Evolutionary conservation across 2,329 filamentous ascomycete species (phyloP), one percentile per base, ranked within the genome.

Genomic region (Chaetothyriales sp.): DNA sequence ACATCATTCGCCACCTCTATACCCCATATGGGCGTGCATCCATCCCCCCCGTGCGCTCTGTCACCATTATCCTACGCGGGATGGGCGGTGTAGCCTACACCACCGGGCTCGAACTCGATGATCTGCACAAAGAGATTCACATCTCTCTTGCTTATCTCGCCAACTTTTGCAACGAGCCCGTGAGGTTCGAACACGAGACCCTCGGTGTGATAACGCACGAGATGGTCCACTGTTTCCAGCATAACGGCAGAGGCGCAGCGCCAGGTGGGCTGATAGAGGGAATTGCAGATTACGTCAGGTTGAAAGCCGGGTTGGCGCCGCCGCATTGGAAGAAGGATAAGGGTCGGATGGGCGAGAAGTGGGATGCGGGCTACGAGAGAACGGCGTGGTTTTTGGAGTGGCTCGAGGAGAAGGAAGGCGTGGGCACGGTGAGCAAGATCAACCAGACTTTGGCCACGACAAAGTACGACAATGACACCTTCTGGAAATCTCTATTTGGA

Each of bases 211-310:
- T 97, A 18, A 84, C 85, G 1, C 90, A 97, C 65, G 90, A 97
- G 69, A 82, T 95, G 56, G 90, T 97, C 13, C 92, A 97, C 70
- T 95, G 89, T 69, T 94, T 85, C 70, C 90, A 97, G 67, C 85
- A 86, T 68, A 83, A 87, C 60, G 84, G 75, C 1, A 71, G 67
- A 8, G 73, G 71, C 0, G 70, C 68, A 4, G 70, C 80, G 44
- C 85, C 85, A 0, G 83, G 83, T 0, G 92, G 92, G 0, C 68
- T 97, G 46, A 83, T 94, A 51, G 90, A 97, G 68, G 90, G 90
- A 0, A 80, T 97, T 50, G 90, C 90, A 18, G 92, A 97, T 69
- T 97, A 87, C 79, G 89, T 97, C 20, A 78, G 90, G 1, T 70
- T 97, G 55, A 81, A 80, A 57, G 82, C 82, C 48, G 77, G 77